Evolutionary conservation across 2,329 filamentous ascomycete genomes (phyloP).

Genomic region (Epichloe baconii): DNA sequence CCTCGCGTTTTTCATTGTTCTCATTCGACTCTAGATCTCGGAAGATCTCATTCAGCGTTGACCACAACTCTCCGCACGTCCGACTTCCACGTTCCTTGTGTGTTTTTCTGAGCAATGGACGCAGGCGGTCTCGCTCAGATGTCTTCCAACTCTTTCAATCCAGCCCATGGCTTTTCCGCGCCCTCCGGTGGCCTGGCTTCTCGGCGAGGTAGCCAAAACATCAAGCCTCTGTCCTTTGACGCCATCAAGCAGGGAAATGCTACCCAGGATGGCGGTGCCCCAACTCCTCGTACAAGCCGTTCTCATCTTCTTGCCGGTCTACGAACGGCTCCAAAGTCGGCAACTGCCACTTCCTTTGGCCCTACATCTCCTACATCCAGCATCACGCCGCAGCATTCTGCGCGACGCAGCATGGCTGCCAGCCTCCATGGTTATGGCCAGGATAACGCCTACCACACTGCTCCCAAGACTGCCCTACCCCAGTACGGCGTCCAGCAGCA

Average conservation of each 20-base stretch:
- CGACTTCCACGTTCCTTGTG: background rate
- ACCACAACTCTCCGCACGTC: background rate
- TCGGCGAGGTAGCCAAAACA: slow-evolving; percentile 67
- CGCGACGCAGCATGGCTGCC: slow-evolving; percentile 30
- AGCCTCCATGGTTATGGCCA: slow-evolving; percentile 32
- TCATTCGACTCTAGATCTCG: background rate
- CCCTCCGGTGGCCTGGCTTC: slow-evolving; percentile 74
- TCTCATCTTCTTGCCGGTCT: slow-evolving; percentile 89
- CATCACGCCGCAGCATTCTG: slow-evolving; percentile 26
- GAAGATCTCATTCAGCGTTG: background rate
- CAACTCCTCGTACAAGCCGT: slow-evolving; percentile 84
- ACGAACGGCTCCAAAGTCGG: slow-evolving; percentile 83
- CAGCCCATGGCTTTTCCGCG: slow-evolving; percentile 59
- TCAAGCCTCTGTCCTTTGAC: slow-evolving; percentile 81
- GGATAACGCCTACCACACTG: slow-evolving; percentile 28
- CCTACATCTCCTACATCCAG: slow-evolving; percentile 44
- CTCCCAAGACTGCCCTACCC: slow-evolving; percentile 46
- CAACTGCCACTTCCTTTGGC: slow-evolving; percentile 57
- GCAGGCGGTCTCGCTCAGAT: slow-evolving; percentile 99
- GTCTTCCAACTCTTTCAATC: slow-evolving; percentile 73
- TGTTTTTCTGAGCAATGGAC: slow-evolving; percentile 52
- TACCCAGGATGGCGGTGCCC: slow-evolving; percentile 53
- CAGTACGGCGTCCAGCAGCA: slow-evolving; percentile 28
- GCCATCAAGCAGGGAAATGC: slow-evolving; percentile 55
- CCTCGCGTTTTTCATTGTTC: background rate